Conservation (phyloP, 805 yeast genomes). For the Lipomyces lipofer region DNA sequence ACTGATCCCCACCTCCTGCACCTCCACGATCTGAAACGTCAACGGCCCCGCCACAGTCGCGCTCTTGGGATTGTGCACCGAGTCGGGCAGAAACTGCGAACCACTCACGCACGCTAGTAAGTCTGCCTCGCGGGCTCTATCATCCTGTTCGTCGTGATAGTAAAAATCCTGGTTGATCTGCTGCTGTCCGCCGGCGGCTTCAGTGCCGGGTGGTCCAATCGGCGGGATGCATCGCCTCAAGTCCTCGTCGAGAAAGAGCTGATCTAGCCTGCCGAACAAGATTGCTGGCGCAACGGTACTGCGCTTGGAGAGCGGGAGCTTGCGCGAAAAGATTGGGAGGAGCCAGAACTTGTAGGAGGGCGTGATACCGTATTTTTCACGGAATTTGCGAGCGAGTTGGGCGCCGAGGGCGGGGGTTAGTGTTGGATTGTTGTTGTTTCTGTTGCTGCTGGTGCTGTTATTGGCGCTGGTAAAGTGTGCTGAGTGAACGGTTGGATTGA, state of each 20-base stretch:
- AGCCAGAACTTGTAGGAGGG: constrained; percentile 11
- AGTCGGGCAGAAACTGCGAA: constrained; percentile 15
- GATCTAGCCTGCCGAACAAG: constrained; percentile 8
- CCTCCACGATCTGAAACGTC: constrained; percentile 24
- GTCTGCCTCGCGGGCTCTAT: constrained; percentile 4
- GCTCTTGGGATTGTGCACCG: not conserved
- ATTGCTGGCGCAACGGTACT: not conserved
- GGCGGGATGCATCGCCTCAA: constrained; percentile 11
- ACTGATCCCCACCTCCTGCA: constrained; percentile 24
- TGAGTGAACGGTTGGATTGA: too few species aligned
- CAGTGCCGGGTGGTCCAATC: not conserved
- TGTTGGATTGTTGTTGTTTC: too few species aligned
- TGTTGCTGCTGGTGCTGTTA: too few species aligned
- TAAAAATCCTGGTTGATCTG: constrained; percentile 5
- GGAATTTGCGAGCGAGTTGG: constrained; percentile 1
- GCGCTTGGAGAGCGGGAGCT: not conserved
- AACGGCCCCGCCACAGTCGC: constrained; percentile 11
- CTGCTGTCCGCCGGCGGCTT: not conserved
- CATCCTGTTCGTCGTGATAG: not conserved
- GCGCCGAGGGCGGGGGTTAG: not conserved
- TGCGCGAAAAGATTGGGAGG: constrained; percentile 3
- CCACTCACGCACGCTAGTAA: not conserved
- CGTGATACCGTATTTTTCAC: constrained; percentile 11
- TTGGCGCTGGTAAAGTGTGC: too few species aligned
- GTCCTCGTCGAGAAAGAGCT: constrained; percentile 12